A percentile compares a stretch with the other conserved stretches of the same genome.
phyloP scores from a whole-genome alignment of 768 basidiomycete species.

The Panaeolus cyanescens region DNA sequence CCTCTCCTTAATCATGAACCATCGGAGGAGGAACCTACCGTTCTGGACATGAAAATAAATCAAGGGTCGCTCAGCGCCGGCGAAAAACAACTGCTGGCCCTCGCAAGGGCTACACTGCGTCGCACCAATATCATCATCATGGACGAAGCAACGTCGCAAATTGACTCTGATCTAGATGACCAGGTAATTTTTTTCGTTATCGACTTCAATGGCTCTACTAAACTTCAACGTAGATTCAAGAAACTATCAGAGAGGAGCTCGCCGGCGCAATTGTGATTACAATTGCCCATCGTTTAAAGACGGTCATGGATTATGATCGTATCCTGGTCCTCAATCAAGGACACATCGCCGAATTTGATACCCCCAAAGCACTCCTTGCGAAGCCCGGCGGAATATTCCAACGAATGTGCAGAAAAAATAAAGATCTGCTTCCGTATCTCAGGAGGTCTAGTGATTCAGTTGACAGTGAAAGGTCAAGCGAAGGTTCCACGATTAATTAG shows the following conservation, averaged over 20 bases:
- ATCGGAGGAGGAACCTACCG: constrained; percentile 29
- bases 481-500: constrained; percentile 1
- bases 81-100: constrained; percentile 73
- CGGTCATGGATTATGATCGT: constrained; percentile 75
- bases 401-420: constrained; percentile 67
- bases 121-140: constrained; percentile 68
- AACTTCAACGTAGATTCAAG: constrained; percentile 55
- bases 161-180: constrained; percentile 71
- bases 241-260: constrained; percentile 74
- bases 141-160: constrained; percentile 80
- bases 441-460: constrained; percentile 17
- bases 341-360: constrained; percentile 74
- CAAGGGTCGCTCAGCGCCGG: constrained; percentile 74
- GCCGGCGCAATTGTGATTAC: constrained; percentile 74
- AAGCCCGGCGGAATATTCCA: constrained; percentile 62
- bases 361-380: constrained; percentile 56
- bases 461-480: constrained; percentile 1
- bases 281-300: constrained; percentile 80
- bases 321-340: constrained; percentile 77
- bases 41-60: constrained; percentile 64
- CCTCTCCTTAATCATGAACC: constrained; percentile 41
- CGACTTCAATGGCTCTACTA: not conserved
- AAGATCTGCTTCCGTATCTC: constrained; percentile 47
- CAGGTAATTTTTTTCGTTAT: constrained; percentile 40
- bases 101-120: constrained; percentile 69